Percentiles rank a stretch among this genome's conserved stretches.
Evolutionary conservation across 352 stramenopile genomes (phyloP).

Genomic region (Pythium aphanidermatum): DNA sequence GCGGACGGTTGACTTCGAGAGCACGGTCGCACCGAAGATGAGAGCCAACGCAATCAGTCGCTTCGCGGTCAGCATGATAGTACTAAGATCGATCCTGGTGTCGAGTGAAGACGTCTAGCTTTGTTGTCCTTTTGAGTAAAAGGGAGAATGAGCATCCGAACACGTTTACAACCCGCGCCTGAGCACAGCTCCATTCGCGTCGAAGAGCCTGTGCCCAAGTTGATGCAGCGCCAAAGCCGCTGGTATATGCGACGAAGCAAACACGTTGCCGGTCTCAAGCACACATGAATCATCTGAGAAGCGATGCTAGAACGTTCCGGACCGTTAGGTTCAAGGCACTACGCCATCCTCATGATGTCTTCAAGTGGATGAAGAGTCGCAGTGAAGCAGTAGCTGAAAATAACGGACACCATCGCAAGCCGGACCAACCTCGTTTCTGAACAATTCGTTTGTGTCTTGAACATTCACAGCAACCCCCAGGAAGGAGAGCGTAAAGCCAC

Average conservation of each 20-base stretch:
- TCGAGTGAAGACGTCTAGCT: background rate
- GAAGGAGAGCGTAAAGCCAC: too few species aligned
- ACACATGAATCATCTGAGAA: background rate
- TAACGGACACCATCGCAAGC: too few species aligned
- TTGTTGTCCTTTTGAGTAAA: constrained; percentile 18
- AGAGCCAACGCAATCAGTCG: constrained; percentile 15
- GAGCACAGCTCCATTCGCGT: background rate
- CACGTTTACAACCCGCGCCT: background rate
- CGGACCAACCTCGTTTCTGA: too few species aligned
- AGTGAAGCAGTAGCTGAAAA: background rate
- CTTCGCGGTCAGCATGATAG: constrained; percentile 19
- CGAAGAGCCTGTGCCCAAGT: background rate
- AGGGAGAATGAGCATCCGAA: constrained; percentile 13
- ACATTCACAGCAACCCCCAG: too few species aligned
- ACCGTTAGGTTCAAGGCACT: constrained; percentile 6
- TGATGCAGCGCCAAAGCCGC: background rate
- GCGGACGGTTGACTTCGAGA: background rate
- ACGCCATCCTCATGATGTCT: background rate
- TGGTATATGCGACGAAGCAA: background rate
- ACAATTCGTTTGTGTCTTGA: too few species aligned
- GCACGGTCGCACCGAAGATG: constrained; percentile 13
- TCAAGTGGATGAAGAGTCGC: background rate
- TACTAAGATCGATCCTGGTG: background rate
- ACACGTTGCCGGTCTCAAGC: background rate
- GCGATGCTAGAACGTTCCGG: constrained; percentile 2